Evolutionary conservation across 148 eudicot species (phyloP).

Genomic region (Camellia sinensis): DNA sequence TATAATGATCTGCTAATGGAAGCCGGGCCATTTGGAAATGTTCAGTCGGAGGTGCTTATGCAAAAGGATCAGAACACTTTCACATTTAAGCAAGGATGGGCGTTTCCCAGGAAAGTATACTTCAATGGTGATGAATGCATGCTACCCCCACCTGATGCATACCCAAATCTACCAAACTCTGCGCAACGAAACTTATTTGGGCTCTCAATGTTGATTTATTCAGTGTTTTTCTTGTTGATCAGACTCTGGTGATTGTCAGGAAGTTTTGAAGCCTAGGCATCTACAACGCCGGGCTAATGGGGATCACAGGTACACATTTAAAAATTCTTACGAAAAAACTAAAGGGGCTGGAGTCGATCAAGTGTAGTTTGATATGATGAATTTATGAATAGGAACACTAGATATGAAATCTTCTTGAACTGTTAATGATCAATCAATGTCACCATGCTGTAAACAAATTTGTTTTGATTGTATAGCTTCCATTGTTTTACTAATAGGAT

Average conservation of each 20-base stretch:
- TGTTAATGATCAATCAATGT: background rate
- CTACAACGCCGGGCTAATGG: background rate
- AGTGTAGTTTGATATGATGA: background rate
- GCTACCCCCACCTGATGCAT: constrained; percentile 60
- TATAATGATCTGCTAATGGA: constrained; percentile 67
- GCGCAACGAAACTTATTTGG: constrained; percentile 20
- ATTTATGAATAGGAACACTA: background rate
- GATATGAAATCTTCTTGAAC: background rate
- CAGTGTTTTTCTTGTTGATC: constrained; percentile 15
- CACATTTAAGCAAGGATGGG: constrained; percentile 66
- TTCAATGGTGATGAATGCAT: constrained; percentile 72
- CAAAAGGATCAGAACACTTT: constrained; percentile 59
- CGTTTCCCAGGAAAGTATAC: constrained; percentile 64
- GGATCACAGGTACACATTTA: background rate
- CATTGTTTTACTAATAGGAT: background rate
- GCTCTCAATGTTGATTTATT: constrained; percentile 8
- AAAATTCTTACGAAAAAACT: background rate
- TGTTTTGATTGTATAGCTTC: background rate
- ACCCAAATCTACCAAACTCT: constrained; percentile 46
- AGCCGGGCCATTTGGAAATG: constrained; percentile 61
- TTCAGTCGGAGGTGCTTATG: constrained; percentile 65
- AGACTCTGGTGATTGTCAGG: background rate
- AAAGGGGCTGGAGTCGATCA: background rate
- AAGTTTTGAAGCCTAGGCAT: constrained; percentile 21
- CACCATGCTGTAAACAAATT: background rate